Evolutionary conservation across 2,329 filamentous ascomycete genomes (phyloP).

Genomic region (Penicillium sp.): DNA sequence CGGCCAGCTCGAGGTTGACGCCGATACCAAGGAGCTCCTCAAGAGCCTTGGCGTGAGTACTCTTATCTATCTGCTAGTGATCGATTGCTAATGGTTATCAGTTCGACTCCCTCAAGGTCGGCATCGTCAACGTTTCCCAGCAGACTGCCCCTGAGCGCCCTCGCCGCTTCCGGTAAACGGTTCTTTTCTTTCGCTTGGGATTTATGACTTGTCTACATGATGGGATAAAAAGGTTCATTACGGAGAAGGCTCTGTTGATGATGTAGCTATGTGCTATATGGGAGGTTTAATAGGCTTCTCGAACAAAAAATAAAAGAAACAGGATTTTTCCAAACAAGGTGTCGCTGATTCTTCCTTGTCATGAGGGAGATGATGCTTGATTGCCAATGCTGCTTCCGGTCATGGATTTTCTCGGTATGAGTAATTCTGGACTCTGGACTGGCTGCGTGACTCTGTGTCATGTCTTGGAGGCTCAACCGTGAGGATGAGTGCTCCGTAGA

Average conservation of each 20-base stretch:
- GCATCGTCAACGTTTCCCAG: slow-evolving; percentile 86
- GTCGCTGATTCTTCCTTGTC: slow-evolving; percentile 72
- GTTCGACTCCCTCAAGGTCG: slow-evolving; percentile 98
- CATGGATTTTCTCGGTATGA: background rate
- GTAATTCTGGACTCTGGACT: background rate
- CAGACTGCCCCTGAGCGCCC: slow-evolving; percentile 79
- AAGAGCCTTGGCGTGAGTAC: slow-evolving; percentile 95
- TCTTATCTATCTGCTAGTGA: too few relatives aligned
- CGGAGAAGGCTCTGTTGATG: slow-evolving; percentile 13
- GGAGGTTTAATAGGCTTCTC: slow-evolving; percentile 24
- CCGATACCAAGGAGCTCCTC: slow-evolving; percentile 97
- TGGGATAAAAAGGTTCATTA: slow-evolving; percentile 2
- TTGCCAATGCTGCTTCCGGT: slow-evolving; percentile 61
- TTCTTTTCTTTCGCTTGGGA: background rate
- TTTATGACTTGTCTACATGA: background rate
- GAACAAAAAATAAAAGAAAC: slow-evolving; percentile 33
- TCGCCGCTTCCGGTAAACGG: slow-evolving; percentile 61
- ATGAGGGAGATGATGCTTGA: slow-evolving; percentile 75
- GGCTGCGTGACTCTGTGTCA: background rate
- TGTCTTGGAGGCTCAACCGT: background rate
- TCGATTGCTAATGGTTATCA: slow-evolving; percentile 35
- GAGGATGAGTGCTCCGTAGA: background rate
- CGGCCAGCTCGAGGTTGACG: slow-evolving; percentile 90
- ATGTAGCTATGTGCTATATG: slow-evolving; percentile 12
- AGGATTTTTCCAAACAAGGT: slow-evolving; percentile 60